Conservation (phyloP, 1,284 basidiomycete genomes). For the Puccinia horiana region DNA sequence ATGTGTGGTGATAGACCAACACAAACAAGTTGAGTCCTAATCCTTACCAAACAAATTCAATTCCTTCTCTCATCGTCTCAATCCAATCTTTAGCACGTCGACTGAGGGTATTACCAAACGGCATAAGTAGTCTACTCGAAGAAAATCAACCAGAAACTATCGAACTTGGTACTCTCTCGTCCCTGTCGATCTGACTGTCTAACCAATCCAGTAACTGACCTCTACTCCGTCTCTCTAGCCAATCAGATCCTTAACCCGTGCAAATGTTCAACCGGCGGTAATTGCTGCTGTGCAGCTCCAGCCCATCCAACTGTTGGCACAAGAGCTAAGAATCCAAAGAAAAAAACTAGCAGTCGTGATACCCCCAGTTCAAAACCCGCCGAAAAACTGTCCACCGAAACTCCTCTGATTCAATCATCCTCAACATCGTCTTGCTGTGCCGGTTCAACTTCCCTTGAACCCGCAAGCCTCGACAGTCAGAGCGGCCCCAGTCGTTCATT, state of each 20-base stretch:
- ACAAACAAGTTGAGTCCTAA: conserved; percentile 2
- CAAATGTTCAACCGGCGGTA: conserved; percentile 19
- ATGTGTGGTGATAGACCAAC: conserved; percentile 26
- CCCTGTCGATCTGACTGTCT: neutral
- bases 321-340: neutral
- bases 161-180: neutral
- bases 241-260: conserved; percentile 24
- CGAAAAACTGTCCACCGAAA: neutral
- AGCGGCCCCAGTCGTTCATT: neutral
- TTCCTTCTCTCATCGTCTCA: neutral
- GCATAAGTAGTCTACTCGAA: conserved; percentile 7
- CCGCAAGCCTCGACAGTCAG: neutral
- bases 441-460: neutral
- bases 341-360: too few relatives aligned
- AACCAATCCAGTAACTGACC: neutral
- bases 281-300: conserved; percentile 22
- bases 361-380: neutral
- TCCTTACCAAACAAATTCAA: neutral
- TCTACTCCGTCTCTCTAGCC: neutral
- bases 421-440: neutral
- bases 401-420: neutral
- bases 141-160: neutral
- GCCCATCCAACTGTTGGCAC: conserved; percentile 9
- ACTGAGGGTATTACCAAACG: conserved; percentile 21
- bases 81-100: conserved; percentile 4